Base-by-base conservation (phyloP, 2,329 filamentous ascomycete species). In the Calonectria honghensis region DNA sequence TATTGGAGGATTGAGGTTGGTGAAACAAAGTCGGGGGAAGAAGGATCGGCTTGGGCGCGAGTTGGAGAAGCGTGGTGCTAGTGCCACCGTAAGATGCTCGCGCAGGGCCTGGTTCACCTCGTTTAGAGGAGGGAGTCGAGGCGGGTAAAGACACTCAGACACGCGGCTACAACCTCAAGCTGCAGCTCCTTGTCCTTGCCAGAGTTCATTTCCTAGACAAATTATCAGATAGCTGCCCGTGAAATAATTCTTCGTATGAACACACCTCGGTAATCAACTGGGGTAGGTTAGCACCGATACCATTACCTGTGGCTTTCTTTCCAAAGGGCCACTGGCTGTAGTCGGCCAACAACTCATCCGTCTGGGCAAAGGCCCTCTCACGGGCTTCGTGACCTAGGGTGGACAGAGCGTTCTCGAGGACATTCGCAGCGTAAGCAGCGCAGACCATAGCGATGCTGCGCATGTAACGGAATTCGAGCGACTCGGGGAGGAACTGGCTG, bases 301-400 rank as follows among this genome's bases (percentile, higher is more conserved):
- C 96, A 78, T 95, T 91, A 48, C 87, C 92, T 41, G 92, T 92
- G 35, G 95, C 94, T 86, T 96, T 94, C 87, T 93, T 94, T 68
- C 93, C 96, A 87, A 99, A 99, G 0, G 97, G 97, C 94, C 94
- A 99, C 88, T 98, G 97, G 82, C 95, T 98, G 86, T 98, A 99
- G 84, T 98, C 96, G 52, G 95, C 95, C 73, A 99, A 89, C 78
- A 99, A 88, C 87, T 98, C 97, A 85, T 99, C 97, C 24, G 98
- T 98, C 88, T 98, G 96, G 51, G 96, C 95, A 85, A 98, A 99
- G 6, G 97, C 96, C 79, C 96, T 91, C 87, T 99, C 97, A 80
- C 97, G 90, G 71, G 96, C 93, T 88, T 99, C 97, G 84, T 98
- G 97, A 79, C 96, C 95, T 77, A 99, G 91, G 18, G 95, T 97